Evolutionary conservation across 257 asterid genomes (phyloP).

Genomic region (Phtheirospermum japonicum): DNA sequence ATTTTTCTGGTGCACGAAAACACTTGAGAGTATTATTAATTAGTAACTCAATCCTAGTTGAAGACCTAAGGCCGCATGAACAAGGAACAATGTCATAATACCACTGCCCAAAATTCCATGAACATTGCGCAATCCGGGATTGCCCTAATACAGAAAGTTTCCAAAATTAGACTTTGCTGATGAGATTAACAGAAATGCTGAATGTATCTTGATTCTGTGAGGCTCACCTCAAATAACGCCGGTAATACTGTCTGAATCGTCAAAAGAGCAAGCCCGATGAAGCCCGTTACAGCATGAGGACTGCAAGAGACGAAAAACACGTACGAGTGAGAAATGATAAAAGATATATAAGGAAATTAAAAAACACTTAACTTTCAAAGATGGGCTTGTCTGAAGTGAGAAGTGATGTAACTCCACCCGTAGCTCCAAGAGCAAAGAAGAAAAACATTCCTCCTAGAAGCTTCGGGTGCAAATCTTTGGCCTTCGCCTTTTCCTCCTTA

Average conservation of each 20-base stretch:
- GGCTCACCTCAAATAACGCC: conserved; percentile 32
- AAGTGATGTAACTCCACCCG: conserved; percentile 80
- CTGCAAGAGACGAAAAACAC: conserved; percentile 37
- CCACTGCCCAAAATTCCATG: conserved; percentile 94
- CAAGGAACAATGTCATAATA: conserved; percentile 83
- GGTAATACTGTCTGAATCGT: conserved; percentile 35
- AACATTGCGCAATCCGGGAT: conserved; percentile 63
- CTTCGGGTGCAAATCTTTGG: conserved; percentile 93
- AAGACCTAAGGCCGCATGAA: conserved; percentile 81
- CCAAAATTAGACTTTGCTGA: background rate
- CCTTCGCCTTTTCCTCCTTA: conserved; percentile 95
- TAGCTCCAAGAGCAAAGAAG: conserved; percentile 97
- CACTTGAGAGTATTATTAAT: background rate
- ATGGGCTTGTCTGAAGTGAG: conserved; percentile 91
- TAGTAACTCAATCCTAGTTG: conserved; percentile 79
- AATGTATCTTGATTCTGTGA: background rate
- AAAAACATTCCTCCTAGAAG: conserved; percentile 94
- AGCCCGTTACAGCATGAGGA: conserved; percentile 41
- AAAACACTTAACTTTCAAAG: conserved; percentile 56
- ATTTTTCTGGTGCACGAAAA: no score
- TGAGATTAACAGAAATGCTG: background rate
- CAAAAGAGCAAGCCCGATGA: conserved; percentile 38
- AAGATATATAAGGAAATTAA: background rate
- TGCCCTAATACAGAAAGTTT: conserved; percentile 45
- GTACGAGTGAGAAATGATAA: conserved; percentile 1